These are phyloP conservation scores for Fallopia convolvulus DNA, from an alignment of 148 eudicot genomes.

Conservation along the genomic window DNA sequence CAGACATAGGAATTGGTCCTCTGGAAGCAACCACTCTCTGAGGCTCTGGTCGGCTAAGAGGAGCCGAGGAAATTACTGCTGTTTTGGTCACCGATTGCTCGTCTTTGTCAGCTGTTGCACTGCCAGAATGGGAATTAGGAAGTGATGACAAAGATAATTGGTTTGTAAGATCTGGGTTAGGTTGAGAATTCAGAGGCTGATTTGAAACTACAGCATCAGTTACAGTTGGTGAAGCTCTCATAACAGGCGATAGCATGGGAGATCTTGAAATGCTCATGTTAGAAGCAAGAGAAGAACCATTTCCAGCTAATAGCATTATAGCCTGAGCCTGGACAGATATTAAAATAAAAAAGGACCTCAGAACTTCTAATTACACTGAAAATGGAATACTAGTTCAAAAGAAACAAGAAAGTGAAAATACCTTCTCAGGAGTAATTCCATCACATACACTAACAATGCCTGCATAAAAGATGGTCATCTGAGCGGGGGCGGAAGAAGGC, in stretches of 20 bases:
- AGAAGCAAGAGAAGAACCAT: conserved; percentile 16
- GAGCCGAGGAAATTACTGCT: conserved; percentile 13
- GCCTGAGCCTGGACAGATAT: conserved; percentile 48
- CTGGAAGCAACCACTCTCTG: conserved; percentile 20
- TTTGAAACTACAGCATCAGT: neutral
- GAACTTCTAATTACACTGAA: neutral
- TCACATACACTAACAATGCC: conserved; percentile 51
- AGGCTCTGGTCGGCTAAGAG: conserved; percentile 24
- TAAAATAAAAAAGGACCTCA: neutral
- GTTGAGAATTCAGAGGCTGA: neutral
- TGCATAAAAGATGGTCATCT: conserved; percentile 53
- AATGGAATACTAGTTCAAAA: neutral
- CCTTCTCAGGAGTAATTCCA: conserved; percentile 58
- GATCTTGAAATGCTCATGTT: conserved; percentile 21
- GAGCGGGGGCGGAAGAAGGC: conserved; percentile 12
- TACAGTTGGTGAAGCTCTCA: neutral
- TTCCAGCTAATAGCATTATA: conserved; percentile 58
- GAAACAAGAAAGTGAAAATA: conserved; percentile 7
- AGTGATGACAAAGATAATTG: neutral
- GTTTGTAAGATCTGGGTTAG: neutral
- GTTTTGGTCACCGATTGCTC: conserved; percentile 19
- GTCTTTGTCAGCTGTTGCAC: conserved; percentile 19
- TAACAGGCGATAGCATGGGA: conserved; percentile 23
- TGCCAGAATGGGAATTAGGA: neutral
- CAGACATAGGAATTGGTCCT: conserved; percentile 28